Conservation (phyloP, 768 basidiomycete species). For the Galerina marginata region DNA sequence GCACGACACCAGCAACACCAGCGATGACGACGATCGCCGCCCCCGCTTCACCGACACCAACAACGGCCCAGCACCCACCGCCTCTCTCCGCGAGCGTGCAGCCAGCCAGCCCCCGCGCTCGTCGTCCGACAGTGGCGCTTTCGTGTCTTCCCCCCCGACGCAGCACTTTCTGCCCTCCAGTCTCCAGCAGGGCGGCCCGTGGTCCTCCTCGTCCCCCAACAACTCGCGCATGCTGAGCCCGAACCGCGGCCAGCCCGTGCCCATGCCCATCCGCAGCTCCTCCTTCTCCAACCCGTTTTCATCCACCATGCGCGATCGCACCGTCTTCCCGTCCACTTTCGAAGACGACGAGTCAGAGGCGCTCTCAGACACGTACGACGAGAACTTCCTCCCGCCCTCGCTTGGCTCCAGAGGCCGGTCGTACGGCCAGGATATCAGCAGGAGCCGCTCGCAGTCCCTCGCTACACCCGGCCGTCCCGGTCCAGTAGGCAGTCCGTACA, state of each 20-base stretch:
- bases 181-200: constrained; percentile 45
- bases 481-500: constrained; percentile 56
- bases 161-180: constrained; percentile 56
- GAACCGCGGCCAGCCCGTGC: constrained; percentile 52
- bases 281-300: constrained; percentile 71
- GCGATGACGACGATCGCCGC: neutral
- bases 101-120: constrained; percentile 72
- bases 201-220: constrained; percentile 39
- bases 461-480: constrained; percentile 60
- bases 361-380: constrained; percentile 67
- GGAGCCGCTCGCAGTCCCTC: constrained; percentile 80
- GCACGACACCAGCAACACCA: neutral
- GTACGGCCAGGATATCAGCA: constrained; percentile 65
- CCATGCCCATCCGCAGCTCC: constrained; percentile 68
- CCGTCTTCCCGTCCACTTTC: constrained; percentile 71
- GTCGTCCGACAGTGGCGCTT: constrained; percentile 42
- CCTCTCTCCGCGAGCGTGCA: constrained; percentile 63
- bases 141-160: constrained; percentile 58
- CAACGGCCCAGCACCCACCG: constrained; percentile 43
- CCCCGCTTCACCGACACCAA: constrained; percentile 28
- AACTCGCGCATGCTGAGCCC: constrained; percentile 49
- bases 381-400: constrained; percentile 53
- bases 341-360: constrained; percentile 82
- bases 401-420: constrained; percentile 53
- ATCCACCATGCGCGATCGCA: constrained; percentile 67